Conservation (phyloP, 208 protist species). For the Naegleria fowleri region DNA sequence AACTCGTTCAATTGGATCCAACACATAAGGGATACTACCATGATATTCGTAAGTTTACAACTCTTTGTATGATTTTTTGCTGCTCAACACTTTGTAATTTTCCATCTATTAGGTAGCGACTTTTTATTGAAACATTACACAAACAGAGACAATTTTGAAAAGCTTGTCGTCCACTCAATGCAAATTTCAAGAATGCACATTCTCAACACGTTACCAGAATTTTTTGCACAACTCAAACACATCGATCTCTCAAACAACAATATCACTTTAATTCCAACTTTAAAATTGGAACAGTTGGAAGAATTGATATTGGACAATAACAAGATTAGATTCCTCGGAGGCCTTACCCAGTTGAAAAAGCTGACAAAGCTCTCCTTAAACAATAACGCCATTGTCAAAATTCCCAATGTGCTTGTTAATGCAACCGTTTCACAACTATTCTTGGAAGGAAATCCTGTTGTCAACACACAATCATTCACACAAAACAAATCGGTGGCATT, state of each 20-base stretch:
- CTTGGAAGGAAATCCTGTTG: neutral
- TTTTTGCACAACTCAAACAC: neutral
- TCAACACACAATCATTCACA: neutral
- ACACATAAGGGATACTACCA: conserved; percentile 11
- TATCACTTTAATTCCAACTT: neutral
- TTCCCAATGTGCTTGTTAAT: neutral
- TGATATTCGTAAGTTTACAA: conserved; percentile 1
- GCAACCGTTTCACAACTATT: neutral
- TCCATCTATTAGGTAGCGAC: neutral
- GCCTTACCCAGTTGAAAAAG: neutral
- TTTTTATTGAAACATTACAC: neutral
- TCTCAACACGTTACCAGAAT: neutral
- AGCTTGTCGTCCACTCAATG: neutral
- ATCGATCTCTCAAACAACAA: neutral
- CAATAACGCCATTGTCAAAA: neutral
- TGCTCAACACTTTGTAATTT: neutral
- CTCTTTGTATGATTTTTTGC: too few species aligned
- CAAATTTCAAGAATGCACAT: neutral
- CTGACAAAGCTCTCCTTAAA: neutral
- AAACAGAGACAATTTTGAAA: neutral
- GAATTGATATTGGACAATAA: neutral
- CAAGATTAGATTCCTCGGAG: neutral
- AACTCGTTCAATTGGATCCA: conserved; percentile 24
- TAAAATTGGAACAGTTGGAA: neutral
- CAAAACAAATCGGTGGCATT: neutral